phyloP scores from a whole-genome alignment of 805 yeast species.

The Cephaloascus albidus region DNA sequence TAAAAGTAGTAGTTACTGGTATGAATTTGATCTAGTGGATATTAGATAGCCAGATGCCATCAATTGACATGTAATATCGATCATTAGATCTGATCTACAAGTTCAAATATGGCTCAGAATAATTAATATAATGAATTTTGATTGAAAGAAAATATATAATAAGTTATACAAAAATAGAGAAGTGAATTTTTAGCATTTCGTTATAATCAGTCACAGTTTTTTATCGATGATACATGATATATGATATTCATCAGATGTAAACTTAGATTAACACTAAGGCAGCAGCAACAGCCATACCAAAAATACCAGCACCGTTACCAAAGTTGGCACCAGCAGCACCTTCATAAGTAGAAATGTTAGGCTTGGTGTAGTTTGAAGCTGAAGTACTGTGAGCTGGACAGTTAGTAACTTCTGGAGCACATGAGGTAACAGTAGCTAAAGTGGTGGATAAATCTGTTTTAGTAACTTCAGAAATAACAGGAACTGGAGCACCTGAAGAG shows the following conservation, averaged over 20 bases:
- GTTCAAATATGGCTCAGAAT: too few relatives aligned
- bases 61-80: too few relatives aligned
- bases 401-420: constrained; percentile 34
- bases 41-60: too few relatives aligned
- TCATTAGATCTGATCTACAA: too few relatives aligned
- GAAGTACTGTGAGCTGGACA: constrained; percentile 27
- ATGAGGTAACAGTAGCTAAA: constrained; percentile 37
- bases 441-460: constrained; percentile 23
- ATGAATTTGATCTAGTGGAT: too few relatives aligned
- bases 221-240: too few relatives aligned
- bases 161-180: too few relatives aligned
- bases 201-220: too few relatives aligned
- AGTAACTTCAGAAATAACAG: constrained; percentile 21
- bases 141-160: too few relatives aligned
- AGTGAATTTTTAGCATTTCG: too few relatives aligned
- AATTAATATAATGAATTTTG: too few relatives aligned
- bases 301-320: constrained; percentile 2
- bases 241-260: neutral
- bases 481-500: constrained; percentile 15
- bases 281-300: constrained; percentile 8
- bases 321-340: constrained; percentile 3
- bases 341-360: constrained; percentile 5
- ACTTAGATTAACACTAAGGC: neutral
- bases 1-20: too few relatives aligned
- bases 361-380: constrained; percentile 9